phyloP scores from a whole-genome alignment of 73 alveolate species.

The Breviolum minutum region DNA sequence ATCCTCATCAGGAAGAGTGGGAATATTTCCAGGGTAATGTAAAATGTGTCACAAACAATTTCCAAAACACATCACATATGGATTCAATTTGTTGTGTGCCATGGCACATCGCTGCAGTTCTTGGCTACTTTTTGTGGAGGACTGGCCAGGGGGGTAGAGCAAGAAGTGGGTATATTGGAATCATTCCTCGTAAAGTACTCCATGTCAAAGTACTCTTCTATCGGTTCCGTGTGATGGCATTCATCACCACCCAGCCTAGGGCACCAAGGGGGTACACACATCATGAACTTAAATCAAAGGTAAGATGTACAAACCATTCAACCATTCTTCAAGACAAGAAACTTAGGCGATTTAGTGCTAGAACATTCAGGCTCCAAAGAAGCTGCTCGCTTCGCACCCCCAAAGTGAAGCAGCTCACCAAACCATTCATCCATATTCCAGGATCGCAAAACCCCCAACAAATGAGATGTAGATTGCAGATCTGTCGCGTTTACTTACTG shows the following conservation, averaged over 20 bases:
- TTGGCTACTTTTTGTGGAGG: not conserved
- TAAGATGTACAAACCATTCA: not conserved
- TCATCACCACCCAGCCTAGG: not conserved
- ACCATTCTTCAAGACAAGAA: not conserved
- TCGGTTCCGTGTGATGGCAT: no score
- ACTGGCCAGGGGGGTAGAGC: not conserved
- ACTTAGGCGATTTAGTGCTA: not conserved
- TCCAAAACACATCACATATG: not conserved
- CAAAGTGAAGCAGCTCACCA: not conserved
- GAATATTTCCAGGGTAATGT: not conserved
- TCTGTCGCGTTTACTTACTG: not conserved
- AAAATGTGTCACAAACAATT: not conserved
- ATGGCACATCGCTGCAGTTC: not conserved
- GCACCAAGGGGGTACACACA: not conserved
- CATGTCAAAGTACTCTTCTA: not conserved
- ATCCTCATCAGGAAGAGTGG: not conserved
- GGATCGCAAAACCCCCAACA: not conserved
- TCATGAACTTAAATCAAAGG: no score
- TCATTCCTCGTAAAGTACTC: not conserved
- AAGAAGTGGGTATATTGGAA: not conserved
- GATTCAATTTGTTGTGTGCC: not conserved
- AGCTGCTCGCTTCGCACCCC: conserved; percentile 7
- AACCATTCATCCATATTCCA: not conserved
- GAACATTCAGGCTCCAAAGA: not conserved
- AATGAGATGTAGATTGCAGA: no score